A percentile compares a stretch with the other conserved stretches of the same genome.
phyloP scores from a whole-genome alignment of 371 early-diverging fungal genomes.

The Hamiltosporidium magnivora region DNA sequence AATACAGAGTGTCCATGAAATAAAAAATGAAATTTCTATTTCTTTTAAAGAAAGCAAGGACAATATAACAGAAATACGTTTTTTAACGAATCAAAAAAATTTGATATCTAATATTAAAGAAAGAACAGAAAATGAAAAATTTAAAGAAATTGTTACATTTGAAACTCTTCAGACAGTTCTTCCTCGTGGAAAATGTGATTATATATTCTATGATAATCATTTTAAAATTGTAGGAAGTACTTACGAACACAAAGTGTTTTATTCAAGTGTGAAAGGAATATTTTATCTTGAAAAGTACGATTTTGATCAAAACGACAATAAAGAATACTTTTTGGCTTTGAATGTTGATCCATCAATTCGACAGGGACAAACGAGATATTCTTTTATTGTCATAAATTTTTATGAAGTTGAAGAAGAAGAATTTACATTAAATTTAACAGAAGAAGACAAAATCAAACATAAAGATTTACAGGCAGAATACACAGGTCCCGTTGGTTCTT shows the following conservation, averaged over 20 bases:
- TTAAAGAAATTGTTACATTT: constrained; percentile 42
- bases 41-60: constrained; percentile 32
- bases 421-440: constrained; percentile 16
- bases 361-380: constrained; percentile 55
- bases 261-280: constrained; percentile 30
- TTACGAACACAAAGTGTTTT: constrained; percentile 55
- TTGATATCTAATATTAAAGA: constrained; percentile 30
- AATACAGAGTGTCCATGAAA: constrained; percentile 46
- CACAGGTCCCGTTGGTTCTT: constrained; percentile 27
- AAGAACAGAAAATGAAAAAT: constrained; percentile 10
- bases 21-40: constrained; percentile 43
- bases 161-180: constrained; percentile 32
- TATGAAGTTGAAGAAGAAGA: constrained; percentile 16
- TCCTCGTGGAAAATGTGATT: constrained; percentile 52
- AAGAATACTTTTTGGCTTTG: constrained; percentile 22
- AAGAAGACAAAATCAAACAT: neutral
- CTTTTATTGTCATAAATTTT: constrained; percentile 38
- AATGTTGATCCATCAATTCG: constrained; percentile 38
- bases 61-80: constrained; percentile 32
- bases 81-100: constrained; percentile 13
- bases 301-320: constrained; percentile 6
- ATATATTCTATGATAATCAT: constrained; percentile 39
- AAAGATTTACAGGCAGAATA: constrained; percentile 18
- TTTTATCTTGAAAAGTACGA: constrained; percentile 41
- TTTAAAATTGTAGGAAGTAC: constrained; percentile 48